Evolutionary conservation across 345 rosid species (phyloP).

Genomic region (Dipteronia dyeriana): DNA sequence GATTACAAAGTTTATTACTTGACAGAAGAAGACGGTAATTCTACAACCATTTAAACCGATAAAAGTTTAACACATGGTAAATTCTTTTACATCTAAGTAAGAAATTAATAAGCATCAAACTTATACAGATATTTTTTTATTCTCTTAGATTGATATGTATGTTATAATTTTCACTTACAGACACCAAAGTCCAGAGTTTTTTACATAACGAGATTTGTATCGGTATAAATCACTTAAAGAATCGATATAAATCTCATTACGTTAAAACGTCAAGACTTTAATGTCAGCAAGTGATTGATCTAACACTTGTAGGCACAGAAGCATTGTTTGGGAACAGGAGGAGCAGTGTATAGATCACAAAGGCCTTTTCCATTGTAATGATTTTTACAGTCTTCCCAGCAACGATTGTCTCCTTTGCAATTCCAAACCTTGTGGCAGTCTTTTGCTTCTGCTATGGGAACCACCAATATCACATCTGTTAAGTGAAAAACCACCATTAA

Average conservation of each 20-base stretch:
- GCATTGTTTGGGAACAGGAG: conserved; percentile 38
- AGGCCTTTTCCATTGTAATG: conserved; percentile 33
- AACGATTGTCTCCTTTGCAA: conserved; percentile 31
- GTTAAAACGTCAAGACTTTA: neutral
- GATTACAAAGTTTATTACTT: too few species aligned
- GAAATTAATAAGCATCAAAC: too few species aligned
- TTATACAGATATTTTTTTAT: too few species aligned
- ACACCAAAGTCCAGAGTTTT: too few species aligned
- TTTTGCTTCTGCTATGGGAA: conserved; percentile 24
- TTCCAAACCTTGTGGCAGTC: conserved; percentile 42
- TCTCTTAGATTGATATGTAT: too few species aligned
- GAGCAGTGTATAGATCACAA: conserved; percentile 36
- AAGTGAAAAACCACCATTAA: neutral
- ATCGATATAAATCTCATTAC: neutral
- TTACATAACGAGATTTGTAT: too few species aligned
- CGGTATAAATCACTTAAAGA: too few species aligned
- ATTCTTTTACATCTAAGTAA: too few species aligned
- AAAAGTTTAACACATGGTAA: too few species aligned
- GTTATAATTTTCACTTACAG: too few species aligned
- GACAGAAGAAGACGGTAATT: too few species aligned
- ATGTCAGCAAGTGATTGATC: neutral
- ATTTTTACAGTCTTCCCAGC: conserved; percentile 39
- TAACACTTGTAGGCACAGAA: conserved; percentile 40
- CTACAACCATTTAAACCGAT: too few species aligned
- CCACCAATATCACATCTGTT: conserved; percentile 8